Base-by-base conservation (phyloP, 2,329 filamentous ascomycete species). In the Monosporascus ibericus region DNA sequence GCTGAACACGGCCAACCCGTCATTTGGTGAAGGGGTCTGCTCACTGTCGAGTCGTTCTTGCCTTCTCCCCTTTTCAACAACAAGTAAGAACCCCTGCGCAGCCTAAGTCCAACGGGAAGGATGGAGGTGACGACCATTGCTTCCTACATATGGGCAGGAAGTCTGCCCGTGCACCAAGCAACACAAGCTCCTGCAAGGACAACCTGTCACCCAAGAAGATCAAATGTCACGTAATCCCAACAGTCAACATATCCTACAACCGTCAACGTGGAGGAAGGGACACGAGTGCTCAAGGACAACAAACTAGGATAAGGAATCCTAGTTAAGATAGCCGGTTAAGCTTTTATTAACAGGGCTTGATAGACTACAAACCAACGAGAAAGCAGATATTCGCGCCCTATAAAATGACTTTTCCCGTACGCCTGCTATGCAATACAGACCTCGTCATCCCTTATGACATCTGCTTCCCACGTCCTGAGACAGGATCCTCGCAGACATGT, bases 341-440 rank as follows among this genome's bases (percentile, higher is more conserved):
- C 20, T 46, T 27, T 46, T 25, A 46, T 46, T 25, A 46, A 46
- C 42, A 22, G 18, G 57, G 61, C 49, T 51, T 47, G 34, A 51
- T 52, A 59, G 56, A 51, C 59, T 54, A 57, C 44, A 47, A 22
- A 55, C 38, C 55, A 54, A 49, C 34, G 53, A 54, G 42, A 53
- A 44, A 48, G 51, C 63, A 65, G 42, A 51, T 58, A 55, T 51
- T 57, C 47, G 55, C 55, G 62, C 65, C 54, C 59, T 57, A 55
- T 58, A 62, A 60, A 56, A 57, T 52, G 57, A 63, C 65, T 67
- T 74, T 70, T 70, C 68, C 59, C 24, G 57, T 71, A 75, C 75
- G 75, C 76, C 74, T 65, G 65, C 67, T 63, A 77, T 76, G 75
- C 75, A 77, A 75, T 73, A 68, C 65, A 74, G 70, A 71, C 71